Conservation (phyloP, 2,329 filamentous ascomycete genomes). For the Talaromyces amestolkiae region DNA sequence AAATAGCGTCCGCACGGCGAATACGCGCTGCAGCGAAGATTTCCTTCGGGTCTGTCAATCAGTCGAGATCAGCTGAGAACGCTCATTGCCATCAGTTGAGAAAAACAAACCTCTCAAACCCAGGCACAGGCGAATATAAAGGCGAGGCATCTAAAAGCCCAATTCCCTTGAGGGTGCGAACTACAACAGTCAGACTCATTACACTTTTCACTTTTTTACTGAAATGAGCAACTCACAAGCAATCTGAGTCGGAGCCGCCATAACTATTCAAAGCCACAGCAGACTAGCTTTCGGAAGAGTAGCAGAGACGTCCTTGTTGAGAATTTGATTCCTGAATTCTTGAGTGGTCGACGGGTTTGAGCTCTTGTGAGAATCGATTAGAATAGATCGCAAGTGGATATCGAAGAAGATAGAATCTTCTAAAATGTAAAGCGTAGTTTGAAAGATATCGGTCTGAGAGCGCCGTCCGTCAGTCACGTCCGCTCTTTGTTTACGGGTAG, state of each 20-base stretch:
- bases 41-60: constrained; percentile 73
- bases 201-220: background rate
- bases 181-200: constrained; percentile 37
- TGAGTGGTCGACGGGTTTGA: background rate
- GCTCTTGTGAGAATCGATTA: background rate
- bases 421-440: background rate
- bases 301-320: constrained; percentile 4
- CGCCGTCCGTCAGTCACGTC: background rate
- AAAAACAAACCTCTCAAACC: constrained; percentile 60
- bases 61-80: background rate
- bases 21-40: constrained; percentile 90
- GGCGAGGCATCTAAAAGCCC: constrained; percentile 89
- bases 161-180: constrained; percentile 94
- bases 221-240: constrained; percentile 59
- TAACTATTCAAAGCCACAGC: constrained; percentile 89
- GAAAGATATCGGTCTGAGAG: background rate
- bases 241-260: constrained; percentile 91
- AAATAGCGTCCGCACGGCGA: constrained; percentile 95
- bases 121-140: constrained; percentile 78
- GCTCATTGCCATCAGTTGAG: background rate
- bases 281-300: constrained; percentile 9
- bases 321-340: constrained; percentile 12
- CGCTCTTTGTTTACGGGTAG: background rate
- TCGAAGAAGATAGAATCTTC: background rate
- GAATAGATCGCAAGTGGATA: background rate